Evolutionary conservation across 768 basidiomycete species (phyloP), one percentile per base, ranked within the genome.

Genomic region (Suillus hirtellus): DNA sequence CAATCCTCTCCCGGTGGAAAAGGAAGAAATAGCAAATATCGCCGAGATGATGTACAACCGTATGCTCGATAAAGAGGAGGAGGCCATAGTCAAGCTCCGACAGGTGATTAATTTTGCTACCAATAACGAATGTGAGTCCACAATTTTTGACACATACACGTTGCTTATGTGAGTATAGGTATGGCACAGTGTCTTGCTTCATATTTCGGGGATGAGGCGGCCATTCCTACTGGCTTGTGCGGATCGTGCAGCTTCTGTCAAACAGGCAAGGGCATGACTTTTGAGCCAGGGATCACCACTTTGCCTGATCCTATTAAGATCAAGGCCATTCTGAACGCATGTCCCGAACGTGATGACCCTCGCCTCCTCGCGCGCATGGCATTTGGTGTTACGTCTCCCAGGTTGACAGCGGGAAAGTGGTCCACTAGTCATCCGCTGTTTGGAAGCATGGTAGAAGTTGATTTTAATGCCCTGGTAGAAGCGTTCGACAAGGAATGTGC

Each of bases 301-400:
- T 56, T 65, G 31, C 64, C 77, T 34, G 66, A 79, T 68, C 71
- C 71, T 3, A 65, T 15, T 15, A 72, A 75, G 55, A 68, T 83
- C 63, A 61, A 68, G 34, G 73, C 69, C 14, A 80, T 84, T 55
- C 74, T 82, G 27, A 66, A 65, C 15, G 77, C 76, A n/a, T 82
- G 80, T 66, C 77, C 73, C 42, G 80, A 78, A 50, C 80, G 81
- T 38, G 81, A 83, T 61, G 82, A 83, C 61, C 78, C 81, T 31
- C 80, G 80, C 7, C 72, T 82, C 38, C 73, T 84, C n/a, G 81
- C 83, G 2, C 78, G 82, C 9, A 75, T 82, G 74, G 83, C 82
- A 5, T 84, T 83, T 61, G 83, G 82, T 9, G 77, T 84, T 53
- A 77, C 78, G 1, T 81, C 80, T 21, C 80, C 80, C 2, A 75